A percentile compares a stretch with the other conserved stretches of the same genome.
Conservation (phyloP, 208 protist genomes). For the Leptomonas pyrrhocoris region DNA sequence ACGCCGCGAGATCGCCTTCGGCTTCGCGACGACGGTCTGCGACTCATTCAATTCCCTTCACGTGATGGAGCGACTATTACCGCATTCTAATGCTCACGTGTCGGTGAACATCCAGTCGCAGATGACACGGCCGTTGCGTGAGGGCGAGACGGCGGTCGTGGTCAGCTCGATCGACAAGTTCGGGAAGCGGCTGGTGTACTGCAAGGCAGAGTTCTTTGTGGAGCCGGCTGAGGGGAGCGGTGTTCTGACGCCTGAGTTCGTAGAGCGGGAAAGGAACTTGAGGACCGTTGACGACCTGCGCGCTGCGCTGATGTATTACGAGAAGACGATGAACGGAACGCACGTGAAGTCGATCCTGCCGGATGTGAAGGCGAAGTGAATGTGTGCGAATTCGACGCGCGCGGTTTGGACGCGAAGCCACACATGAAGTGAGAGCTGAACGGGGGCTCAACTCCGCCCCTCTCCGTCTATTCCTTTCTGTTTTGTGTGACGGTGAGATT, state of each 20-base stretch:
- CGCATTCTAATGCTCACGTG: slow-evolving; percentile 54
- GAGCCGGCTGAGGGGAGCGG: slow-evolving; percentile 17
- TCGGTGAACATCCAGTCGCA: slow-evolving; percentile 68
- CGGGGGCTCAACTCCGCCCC: no score
- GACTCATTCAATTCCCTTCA: slow-evolving; percentile 76
- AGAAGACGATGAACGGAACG: slow-evolving; percentile 40
- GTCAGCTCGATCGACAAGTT: slow-evolving; percentile 73
- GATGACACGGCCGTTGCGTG: slow-evolving; percentile 34
- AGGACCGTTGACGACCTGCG: slow-evolving; percentile 43
- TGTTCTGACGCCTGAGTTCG: slow-evolving; percentile 15
- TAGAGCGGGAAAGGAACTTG: slow-evolving; percentile 27
- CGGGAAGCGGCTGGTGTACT: slow-evolving; percentile 74
- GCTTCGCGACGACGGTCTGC: slow-evolving; percentile 51
- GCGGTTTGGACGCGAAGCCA: no score
- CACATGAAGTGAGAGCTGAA: no score
- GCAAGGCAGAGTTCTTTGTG: slow-evolving; percentile 49
- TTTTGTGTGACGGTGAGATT: no score
- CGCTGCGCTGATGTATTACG: slow-evolving; percentile 41
- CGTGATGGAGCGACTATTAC: slow-evolving; percentile 65
- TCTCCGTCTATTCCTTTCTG: no score
- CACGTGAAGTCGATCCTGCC: slow-evolving; percentile 75
- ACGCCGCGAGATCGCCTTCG: slow-evolving; percentile 32
- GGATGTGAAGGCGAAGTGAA: slow-evolving; percentile 22
- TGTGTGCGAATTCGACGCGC: no score
- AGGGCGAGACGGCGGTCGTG: slow-evolving; percentile 54